Conservation (phyloP, 805 yeast genomes). For the Yarrowia sp. region DNA sequence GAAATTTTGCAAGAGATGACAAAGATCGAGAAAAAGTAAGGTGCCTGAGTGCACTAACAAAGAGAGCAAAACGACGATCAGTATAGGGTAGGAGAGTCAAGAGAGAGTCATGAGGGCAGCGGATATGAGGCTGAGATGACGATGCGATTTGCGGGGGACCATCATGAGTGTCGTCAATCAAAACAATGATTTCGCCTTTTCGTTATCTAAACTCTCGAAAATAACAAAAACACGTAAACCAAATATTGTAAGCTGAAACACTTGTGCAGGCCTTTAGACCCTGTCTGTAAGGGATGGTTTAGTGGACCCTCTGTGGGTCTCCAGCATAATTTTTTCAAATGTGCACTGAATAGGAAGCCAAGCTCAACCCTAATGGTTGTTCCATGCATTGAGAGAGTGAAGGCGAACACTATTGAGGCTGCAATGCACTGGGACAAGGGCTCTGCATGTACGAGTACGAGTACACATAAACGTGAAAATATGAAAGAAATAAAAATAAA, state of each 20-base stretch:
- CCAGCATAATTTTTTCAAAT: no score
- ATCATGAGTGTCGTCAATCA: background rate
- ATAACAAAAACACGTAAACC: background rate
- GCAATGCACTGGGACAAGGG: background rate
- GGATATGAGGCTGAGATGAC: background rate
- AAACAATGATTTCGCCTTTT: background rate
- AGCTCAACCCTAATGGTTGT: background rate
- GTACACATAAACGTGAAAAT: background rate
- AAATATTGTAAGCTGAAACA: no score
- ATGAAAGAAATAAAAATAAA: background rate
- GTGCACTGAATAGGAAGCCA: background rate
- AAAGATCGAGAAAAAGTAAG: no score
- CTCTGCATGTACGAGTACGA: background rate
- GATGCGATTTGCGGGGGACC: background rate
- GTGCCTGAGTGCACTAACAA: background rate
- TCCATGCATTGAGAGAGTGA: constrained; percentile 18
- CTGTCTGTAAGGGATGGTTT: constrained; percentile 8
- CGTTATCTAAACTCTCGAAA: background rate
- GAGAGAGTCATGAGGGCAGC: background rate
- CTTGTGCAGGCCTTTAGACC: background rate
- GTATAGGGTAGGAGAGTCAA: background rate
- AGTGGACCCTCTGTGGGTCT: background rate
- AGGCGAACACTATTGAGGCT: background rate
- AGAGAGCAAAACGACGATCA: background rate
- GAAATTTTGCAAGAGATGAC: background rate